Evolutionary conservation across 768 basidiomycete genomes (phyloP).

Genomic region (Boletus subcaerulescens): DNA sequence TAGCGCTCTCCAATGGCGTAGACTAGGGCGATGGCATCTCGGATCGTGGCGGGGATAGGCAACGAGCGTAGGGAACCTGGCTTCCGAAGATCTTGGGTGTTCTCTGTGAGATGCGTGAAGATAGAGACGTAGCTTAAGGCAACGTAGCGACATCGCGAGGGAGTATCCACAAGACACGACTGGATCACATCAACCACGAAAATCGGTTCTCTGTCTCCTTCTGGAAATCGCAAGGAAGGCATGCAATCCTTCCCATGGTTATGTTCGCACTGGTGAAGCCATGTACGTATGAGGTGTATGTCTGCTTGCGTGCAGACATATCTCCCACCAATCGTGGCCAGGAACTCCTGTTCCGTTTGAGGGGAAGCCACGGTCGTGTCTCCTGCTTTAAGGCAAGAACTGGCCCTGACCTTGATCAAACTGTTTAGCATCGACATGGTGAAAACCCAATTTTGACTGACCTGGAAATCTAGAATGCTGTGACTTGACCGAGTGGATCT

Average conservation of each 20-base stretch:
- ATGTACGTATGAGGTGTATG: constrained; percentile 5
- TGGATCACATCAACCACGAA: constrained; percentile 16
- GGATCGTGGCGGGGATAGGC: constrained; percentile 20
- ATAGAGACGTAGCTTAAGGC: background rate
- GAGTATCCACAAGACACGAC: constrained; percentile 14
- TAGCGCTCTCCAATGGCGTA: constrained; percentile 11
- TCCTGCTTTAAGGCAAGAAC: too few species aligned
- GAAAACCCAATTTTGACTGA: too few species aligned
- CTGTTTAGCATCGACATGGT: too few species aligned
- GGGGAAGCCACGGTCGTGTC: too few species aligned
- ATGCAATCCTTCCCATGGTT: constrained; percentile 8
- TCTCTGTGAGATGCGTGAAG: constrained; percentile 7
- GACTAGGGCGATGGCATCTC: constrained; percentile 20
- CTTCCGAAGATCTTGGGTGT: constrained; percentile 5
- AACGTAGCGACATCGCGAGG: constrained; percentile 21
- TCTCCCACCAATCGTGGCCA: too few species aligned
- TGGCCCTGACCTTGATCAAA: too few species aligned
- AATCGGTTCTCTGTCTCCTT: background rate
- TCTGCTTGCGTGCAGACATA: too few species aligned
- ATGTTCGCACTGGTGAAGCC: constrained; percentile 8
- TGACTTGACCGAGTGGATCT: too few species aligned
- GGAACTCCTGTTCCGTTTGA: too few species aligned
- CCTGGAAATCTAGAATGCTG: too few species aligned
- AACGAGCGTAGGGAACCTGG: background rate
- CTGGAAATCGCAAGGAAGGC: background rate